phyloP scores from a whole-genome alignment of 208 protist genomes.

The Leishmania tropica region DNA sequence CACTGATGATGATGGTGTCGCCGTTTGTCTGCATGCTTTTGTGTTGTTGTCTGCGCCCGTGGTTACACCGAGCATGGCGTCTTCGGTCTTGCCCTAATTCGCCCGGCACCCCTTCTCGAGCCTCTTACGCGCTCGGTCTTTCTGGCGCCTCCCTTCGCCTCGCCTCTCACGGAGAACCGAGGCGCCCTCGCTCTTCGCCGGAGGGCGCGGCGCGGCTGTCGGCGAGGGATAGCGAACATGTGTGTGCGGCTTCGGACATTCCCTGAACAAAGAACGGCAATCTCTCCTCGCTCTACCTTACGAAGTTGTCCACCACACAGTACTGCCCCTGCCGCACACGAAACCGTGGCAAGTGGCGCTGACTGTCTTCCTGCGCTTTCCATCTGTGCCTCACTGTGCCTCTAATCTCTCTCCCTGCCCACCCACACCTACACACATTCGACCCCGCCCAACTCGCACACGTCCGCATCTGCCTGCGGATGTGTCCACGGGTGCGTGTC shows the following conservation, averaged over 20 bases:
- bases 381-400: too few species aligned
- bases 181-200: too few species aligned
- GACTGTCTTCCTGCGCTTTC: too few species aligned
- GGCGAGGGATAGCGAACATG: too few species aligned
- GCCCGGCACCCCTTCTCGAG: not conserved
- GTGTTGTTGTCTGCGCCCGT: not conserved
- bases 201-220: too few species aligned
- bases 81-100: not conserved
- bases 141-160: not conserved
- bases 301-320: too few species aligned
- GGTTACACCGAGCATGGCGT: not conserved
- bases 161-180: not conserved
- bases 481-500: not conserved
- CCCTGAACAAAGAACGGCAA: too few species aligned
- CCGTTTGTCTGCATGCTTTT: not conserved
- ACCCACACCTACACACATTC: too few species aligned
- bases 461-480: not conserved
- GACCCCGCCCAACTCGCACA: not conserved
- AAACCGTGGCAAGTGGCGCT: too few species aligned
- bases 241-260: too few species aligned
- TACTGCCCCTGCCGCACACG: too few species aligned
- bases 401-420: not conserved
- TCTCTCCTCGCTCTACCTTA: too few species aligned
- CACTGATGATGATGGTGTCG: not conserved
- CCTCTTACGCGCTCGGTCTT: not conserved